Evolutionary conservation across 805 yeast species (phyloP).

Genomic region (Dipodascus geniculatus): DNA sequence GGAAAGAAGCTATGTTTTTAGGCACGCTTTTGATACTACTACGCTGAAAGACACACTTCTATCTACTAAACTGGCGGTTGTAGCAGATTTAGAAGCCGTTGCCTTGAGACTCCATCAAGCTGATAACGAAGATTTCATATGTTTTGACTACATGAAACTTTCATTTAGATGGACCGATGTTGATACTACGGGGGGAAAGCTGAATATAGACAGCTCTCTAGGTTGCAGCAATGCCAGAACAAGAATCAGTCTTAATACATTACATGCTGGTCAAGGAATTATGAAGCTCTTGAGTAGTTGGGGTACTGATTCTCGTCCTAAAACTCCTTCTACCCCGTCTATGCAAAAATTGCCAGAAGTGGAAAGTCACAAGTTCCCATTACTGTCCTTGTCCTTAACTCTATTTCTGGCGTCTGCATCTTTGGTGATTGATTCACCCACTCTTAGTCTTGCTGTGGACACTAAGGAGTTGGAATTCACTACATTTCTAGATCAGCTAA

Average conservation of each 20-base stretch:
- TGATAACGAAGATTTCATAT: conserved; percentile 24
- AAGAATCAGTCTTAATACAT: conserved; percentile 14
- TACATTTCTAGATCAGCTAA: background rate
- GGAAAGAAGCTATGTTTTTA: conserved; percentile 44
- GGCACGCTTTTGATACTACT: conserved; percentile 33
- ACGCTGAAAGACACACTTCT: conserved; percentile 11
- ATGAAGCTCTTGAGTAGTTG: background rate
- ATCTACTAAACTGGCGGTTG: conserved; percentile 6
- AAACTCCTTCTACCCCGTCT: background rate
- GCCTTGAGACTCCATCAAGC: conserved; percentile 19
- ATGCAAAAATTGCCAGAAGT: background rate
- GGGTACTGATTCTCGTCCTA: background rate
- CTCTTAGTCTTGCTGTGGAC: background rate
- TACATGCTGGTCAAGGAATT: conserved; percentile 9
- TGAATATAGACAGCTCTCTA: conserved; percentile 12
- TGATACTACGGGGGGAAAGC: conserved; percentile 8
- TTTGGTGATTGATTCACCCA: background rate
- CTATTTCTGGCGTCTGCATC: background rate
- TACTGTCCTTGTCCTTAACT: background rate
- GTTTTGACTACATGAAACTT: conserved; percentile 23
- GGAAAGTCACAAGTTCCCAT: background rate
- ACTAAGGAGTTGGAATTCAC: background rate
- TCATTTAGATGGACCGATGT: conserved; percentile 10
- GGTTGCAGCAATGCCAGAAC: conserved; percentile 15
- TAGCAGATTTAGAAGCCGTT: conserved; percentile 23